Conservation (phyloP, 495 filamentous ascomycete genomes). For the Halenospora varia region DNA sequence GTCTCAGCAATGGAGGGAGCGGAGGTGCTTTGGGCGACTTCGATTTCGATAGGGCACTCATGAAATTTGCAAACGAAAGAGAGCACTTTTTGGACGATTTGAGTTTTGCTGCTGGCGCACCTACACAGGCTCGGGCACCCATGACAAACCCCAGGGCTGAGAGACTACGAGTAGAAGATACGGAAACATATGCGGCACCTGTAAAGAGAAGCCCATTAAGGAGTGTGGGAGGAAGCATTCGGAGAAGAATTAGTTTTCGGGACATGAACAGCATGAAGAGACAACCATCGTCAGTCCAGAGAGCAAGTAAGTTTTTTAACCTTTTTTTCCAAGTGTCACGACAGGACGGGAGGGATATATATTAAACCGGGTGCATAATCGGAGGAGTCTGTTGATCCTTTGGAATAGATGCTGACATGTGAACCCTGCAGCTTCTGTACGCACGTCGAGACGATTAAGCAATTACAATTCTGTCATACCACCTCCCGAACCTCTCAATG, state of each 20-base stretch:
- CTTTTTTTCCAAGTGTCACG: not conserved
- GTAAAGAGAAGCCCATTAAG: constrained; percentile 47
- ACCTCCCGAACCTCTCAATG: constrained; percentile 81
- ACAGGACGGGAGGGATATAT: not conserved
- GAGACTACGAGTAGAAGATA: constrained; percentile 76
- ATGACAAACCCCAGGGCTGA: constrained; percentile 64
- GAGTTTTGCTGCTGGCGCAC: constrained; percentile 81
- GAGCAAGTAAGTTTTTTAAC: constrained; percentile 69
- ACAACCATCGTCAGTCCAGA: constrained; percentile 67
- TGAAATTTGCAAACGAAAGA: constrained; percentile 91
- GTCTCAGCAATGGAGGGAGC: not conserved
- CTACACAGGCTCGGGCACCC: constrained; percentile 61
- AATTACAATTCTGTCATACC: constrained; percentile 99
- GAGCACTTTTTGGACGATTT: constrained; percentile 93
- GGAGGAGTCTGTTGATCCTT: constrained; percentile 1
- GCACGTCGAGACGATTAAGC: constrained; percentile 84
- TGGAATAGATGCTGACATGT: constrained; percentile 6
- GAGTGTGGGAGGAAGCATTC: constrained; percentile 66
- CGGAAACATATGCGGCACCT: constrained; percentile 38
- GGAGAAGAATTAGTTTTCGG: constrained; percentile 79
- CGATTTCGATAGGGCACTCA: constrained; percentile 87
- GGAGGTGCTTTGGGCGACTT: constrained; percentile 52
- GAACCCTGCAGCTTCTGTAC: constrained; percentile 67
- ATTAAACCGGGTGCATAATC: not conserved
- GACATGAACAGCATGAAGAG: constrained; percentile 95